Conservation (phyloP, 169 alveolate species). For the Plasmodium knowlesi region DNA sequence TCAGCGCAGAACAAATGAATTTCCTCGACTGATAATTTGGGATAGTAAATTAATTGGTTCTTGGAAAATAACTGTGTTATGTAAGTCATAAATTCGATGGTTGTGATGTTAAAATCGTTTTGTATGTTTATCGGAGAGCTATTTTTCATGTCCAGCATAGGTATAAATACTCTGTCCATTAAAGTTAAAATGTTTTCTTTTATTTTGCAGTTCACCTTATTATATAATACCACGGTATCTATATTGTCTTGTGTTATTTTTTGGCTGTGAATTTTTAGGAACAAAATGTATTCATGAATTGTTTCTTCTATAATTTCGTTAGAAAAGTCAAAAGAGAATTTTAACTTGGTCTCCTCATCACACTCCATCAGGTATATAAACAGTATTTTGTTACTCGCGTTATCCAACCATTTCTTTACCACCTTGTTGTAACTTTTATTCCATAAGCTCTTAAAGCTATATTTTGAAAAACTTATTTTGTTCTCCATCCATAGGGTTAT, state of each 20-base stretch:
- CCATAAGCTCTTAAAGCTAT: conserved; percentile 34
- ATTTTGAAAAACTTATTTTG: conserved; percentile 63
- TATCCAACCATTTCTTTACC: conserved; percentile 33
- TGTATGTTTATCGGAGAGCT: conserved; percentile 55
- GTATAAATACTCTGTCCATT: conserved; percentile 71
- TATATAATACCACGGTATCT: conserved; percentile 39
- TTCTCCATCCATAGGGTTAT: conserved; percentile 40
- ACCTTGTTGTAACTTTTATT: conserved; percentile 41
- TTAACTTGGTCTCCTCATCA: conserved; percentile 6
- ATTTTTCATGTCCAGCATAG: conserved; percentile 49
- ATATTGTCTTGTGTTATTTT: conserved; percentile 63
- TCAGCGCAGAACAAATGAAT: conserved; percentile 11
- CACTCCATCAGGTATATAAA: conserved; percentile 29
- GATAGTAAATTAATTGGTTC: conserved; percentile 62
- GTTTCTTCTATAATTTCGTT: conserved; percentile 58
- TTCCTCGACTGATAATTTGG: conserved; percentile 33
- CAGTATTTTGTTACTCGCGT: conserved; percentile 32
- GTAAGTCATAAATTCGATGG: conserved; percentile 69
- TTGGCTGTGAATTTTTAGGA: conserved; percentile 35
- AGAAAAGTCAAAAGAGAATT: conserved; percentile 53
- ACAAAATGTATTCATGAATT: conserved; percentile 56
- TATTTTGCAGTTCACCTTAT: conserved; percentile 52
- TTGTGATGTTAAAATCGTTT: conserved; percentile 65
- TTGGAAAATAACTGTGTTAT: conserved; percentile 59
- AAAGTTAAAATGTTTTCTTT: conserved; percentile 58